Evolutionary conservation across 1,284 basidiomycete genomes (phyloP).

Genomic region (Lentinula novae-zelandiae): DNA sequence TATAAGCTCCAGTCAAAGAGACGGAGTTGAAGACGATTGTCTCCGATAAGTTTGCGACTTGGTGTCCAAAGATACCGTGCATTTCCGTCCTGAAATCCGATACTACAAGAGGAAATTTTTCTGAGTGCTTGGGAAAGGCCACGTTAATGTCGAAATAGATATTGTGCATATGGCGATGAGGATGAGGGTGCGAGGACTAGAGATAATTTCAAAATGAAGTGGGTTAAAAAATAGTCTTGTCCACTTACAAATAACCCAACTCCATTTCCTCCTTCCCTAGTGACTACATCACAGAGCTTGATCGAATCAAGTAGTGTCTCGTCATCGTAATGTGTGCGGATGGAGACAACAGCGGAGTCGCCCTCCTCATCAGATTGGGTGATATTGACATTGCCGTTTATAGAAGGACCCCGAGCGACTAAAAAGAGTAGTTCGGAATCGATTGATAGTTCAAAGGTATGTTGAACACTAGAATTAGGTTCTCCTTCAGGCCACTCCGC

Average conservation of each 20-base stretch:
- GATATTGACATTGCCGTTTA: conserved; percentile 30
- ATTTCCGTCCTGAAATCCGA: conserved; percentile 31
- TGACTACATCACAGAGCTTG: conserved; percentile 31
- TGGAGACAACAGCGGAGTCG: conserved; percentile 28
- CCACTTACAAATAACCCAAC: conserved; percentile 42
- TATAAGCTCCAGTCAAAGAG: conserved; percentile 22
- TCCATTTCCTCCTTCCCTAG: conserved; percentile 29
- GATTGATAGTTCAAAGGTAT: conserved; percentile 33
- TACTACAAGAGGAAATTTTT: conserved; percentile 22
- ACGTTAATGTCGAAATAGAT: conserved; percentile 30
- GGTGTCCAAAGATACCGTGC: conserved; percentile 28
- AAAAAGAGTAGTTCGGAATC: conserved; percentile 33
- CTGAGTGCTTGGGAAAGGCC: conserved; percentile 26
- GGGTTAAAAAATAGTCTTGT: not conserved
- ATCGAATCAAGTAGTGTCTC: conserved; percentile 25
- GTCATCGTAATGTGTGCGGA: conserved; percentile 28
- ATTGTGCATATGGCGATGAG: conserved; percentile 6
- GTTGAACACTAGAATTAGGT: not conserved
- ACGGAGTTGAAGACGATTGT: conserved; percentile 30
- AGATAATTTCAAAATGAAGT: not conserved
- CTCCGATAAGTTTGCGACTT: conserved; percentile 26
- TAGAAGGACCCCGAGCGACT: conserved; percentile 29
- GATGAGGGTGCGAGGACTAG: not conserved
- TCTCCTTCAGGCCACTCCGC: conserved; percentile 10
- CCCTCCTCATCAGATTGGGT: conserved; percentile 23